phyloP scores from a whole-genome alignment of 768 basidiomycete species.

The Rhizopogon vinicolor region DNA sequence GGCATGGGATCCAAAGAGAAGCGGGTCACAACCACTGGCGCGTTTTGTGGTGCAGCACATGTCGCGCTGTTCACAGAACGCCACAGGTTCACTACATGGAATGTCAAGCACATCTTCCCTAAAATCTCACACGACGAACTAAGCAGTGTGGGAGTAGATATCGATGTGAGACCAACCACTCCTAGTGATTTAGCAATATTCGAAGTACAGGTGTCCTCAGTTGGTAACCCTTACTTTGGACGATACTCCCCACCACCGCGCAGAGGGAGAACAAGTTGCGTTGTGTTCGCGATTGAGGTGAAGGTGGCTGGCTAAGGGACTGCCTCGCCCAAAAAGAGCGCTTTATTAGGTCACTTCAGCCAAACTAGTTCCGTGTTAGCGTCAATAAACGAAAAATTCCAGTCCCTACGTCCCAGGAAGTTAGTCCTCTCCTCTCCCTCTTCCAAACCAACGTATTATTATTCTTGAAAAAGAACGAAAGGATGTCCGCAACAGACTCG shows the following conservation, averaged over 20 bases:
- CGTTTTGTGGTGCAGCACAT: too few species aligned
- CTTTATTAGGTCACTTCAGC: conserved; percentile 12
- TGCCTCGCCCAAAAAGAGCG: conserved; percentile 11
- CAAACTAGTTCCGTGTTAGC: neutral
- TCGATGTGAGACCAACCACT: too few species aligned
- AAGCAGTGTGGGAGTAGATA: too few species aligned
- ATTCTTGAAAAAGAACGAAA: neutral
- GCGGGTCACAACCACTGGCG: neutral
- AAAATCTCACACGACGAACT: neutral
- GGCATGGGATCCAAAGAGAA: neutral
- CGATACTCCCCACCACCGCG: too few species aligned
- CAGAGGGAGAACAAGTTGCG: neutral
- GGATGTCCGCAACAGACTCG: conserved; percentile 36
- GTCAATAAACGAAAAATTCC: conserved; percentile 1
- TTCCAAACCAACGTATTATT: neutral
- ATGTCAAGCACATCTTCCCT: neutral
- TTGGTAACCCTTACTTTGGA: too few species aligned
- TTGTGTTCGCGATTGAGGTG: neutral
- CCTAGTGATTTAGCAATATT: neutral
- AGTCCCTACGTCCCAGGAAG: neutral
- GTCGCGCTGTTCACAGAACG: neutral
- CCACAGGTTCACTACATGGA: neutral
- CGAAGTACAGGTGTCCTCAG: neutral
- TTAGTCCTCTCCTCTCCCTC: neutral
- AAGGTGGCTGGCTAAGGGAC: neutral